Evolutionary conservation across 176 grass and related monocot genomes (phyloP).

Genomic region (Triticum aestivum): IWGSC_CS_RefSeq_v2.1 NC_057802.1:158377322-158377821

Average conservation of each 20-base stretch:
- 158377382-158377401: slow-evolving; percentile 71
- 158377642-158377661: neutral
- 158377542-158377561: slow-evolving; percentile 90
- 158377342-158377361: slow-evolving; percentile 8
- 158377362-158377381: slow-evolving; percentile 51
- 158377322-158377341: neutral
- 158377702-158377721: neutral
- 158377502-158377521: slow-evolving; percentile 66
- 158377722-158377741: neutral
- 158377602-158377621: slow-evolving; percentile 69
- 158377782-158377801: neutral
- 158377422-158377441: slow-evolving; percentile 78
- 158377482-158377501: slow-evolving; percentile 78
- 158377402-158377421: slow-evolving; percentile 69
- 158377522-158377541: slow-evolving; percentile 99
- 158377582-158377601: slow-evolving; percentile 55
- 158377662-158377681: neutral
- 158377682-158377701: neutral
- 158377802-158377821: slow-evolving; percentile 9
- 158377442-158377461: slow-evolving; percentile 86
- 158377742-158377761: neutral
- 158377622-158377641: slow-evolving; percentile 66
- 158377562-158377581: slow-evolving; percentile 67
- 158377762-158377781: neutral
- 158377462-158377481: slow-evolving; percentile 74